These are phyloP conservation scores for Hirsutella rhossiliensis DNA, from an alignment of 2,329 filamentous ascomycete genomes.

Conservation along the genomic window DNA sequence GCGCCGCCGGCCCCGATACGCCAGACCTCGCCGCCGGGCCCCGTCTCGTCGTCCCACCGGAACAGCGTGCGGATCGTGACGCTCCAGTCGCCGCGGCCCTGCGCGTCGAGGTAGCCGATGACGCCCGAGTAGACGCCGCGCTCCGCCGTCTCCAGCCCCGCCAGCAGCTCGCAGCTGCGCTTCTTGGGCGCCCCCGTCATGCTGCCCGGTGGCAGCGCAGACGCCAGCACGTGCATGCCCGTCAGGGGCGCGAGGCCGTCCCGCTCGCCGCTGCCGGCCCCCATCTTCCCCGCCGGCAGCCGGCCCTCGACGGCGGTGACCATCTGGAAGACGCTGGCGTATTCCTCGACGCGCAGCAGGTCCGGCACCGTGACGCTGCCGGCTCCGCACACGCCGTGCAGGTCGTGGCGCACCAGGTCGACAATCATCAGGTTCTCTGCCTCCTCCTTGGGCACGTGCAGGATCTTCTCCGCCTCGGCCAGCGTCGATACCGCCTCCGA, in stretches of 20 bases:
- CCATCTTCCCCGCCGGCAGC: constrained; percentile 23
- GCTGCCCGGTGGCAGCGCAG: constrained; percentile 74
- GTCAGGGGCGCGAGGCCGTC: constrained; percentile 25
- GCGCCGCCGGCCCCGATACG: constrained; percentile 82
- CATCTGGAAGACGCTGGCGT: constrained; percentile 84
- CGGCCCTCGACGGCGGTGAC: constrained; percentile 74
- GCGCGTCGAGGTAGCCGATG: constrained; percentile 78
- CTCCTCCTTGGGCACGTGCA: constrained; percentile 76
- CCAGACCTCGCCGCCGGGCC: constrained; percentile 48
- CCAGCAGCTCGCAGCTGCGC: constrained; percentile 74
- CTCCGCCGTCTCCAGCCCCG: constrained; percentile 50
- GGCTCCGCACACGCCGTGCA: constrained; percentile 72
- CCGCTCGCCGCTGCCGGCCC: constrained; percentile 5
- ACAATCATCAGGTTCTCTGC: constrained; percentile 98
- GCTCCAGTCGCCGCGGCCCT: constrained; percentile 78
- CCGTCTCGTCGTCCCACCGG: constrained; percentile 50
- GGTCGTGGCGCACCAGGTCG: constrained; percentile 86
- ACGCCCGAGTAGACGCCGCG: constrained; percentile 80
- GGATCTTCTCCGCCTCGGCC: constrained; percentile 57
- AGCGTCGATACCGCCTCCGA: constrained; percentile 50
- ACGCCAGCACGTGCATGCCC: constrained; percentile 64
- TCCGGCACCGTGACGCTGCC: constrained; percentile 63
- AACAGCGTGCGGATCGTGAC: constrained; percentile 83
- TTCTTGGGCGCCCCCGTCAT: constrained; percentile 98
- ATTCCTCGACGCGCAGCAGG: constrained; percentile 80